phyloP scores from a whole-genome alignment of 257 asterid species.

The Eustoma russellianum region DNA sequence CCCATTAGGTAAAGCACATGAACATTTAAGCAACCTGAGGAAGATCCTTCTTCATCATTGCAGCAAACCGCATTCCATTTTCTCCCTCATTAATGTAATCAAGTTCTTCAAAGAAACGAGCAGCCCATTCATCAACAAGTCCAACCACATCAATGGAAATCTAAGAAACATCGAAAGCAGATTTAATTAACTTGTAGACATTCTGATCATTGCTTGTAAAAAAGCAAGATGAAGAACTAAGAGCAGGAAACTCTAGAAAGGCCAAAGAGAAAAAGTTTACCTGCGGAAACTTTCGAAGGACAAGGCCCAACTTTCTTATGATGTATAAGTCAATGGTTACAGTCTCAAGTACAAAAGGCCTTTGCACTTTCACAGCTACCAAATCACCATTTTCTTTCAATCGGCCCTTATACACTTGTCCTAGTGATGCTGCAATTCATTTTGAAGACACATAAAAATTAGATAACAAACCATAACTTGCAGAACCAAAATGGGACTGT shows the following conservation, averaged over 20 bases:
- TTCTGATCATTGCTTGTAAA: neutral
- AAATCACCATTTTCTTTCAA: constrained; percentile 88
- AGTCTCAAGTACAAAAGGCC: constrained; percentile 99
- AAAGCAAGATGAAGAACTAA: constrained; percentile 11
- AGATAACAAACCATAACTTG: neutral
- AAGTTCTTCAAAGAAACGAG: constrained; percentile 98
- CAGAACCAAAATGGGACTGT: neutral
- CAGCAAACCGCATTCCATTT: constrained; percentile 90
- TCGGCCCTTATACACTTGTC: constrained; percentile 97
- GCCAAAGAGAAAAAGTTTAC: constrained; percentile 24
- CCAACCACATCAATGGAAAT: constrained; percentile 92
- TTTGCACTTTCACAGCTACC: constrained; percentile 98
- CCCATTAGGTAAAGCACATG: neutral
- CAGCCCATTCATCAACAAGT: constrained; percentile 99
- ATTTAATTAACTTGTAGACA: neutral
- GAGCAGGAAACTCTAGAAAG: neutral
- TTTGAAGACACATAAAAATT: constrained; percentile 14
- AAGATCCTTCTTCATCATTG: constrained; percentile 94
- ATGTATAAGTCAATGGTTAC: constrained; percentile 85
- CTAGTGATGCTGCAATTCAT: constrained; percentile 81
- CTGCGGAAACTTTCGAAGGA: constrained; percentile 95
- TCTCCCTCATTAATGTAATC: constrained; percentile 96
- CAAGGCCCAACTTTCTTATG: constrained; percentile 78
- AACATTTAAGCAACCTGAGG: constrained; percentile 58
- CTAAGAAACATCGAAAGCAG: constrained; percentile 19